Evolutionary conservation across 495 filamentous ascomycete genomes (phyloP).

Genomic region (Talaromyces nanjingensis): DNA sequence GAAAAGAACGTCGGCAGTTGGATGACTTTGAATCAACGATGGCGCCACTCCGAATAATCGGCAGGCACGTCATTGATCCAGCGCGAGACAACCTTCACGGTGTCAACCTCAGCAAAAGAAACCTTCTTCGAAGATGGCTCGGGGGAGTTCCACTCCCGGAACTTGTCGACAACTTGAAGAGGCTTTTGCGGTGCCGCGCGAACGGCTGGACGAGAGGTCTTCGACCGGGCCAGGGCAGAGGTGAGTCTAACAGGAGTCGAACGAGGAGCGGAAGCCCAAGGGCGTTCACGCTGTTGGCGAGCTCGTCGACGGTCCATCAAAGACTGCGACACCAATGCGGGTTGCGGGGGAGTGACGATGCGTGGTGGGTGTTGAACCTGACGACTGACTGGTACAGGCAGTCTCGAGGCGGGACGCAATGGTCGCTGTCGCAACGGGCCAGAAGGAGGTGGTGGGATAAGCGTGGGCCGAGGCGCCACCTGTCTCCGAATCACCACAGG

Average conservation of each 20-base stretch:
- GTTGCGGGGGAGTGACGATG: background rate
- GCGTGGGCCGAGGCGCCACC: background rate
- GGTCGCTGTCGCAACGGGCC: background rate
- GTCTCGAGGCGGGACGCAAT: background rate
- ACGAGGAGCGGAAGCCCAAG: conserved; percentile 1
- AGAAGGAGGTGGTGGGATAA: background rate
- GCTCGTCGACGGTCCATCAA: background rate
- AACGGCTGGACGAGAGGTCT: background rate
- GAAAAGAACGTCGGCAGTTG: background rate
- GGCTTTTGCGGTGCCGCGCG: background rate
- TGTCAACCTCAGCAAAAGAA: background rate
- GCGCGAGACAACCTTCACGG: background rate
- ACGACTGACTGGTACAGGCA: background rate
- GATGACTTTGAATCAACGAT: conserved; percentile 1
- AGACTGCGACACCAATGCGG: background rate
- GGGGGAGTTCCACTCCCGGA: background rate
- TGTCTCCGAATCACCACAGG: background rate
- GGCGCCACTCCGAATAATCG: background rate
- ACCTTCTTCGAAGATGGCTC: background rate
- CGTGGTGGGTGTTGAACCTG: background rate
- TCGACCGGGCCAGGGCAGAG: background rate
- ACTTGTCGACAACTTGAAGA: background rate
- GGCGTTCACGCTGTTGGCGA: background rate
- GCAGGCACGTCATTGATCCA: background rate
- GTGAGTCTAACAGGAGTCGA: background rate